Percentiles rank a stretch among this genome's conserved stretches.
These are phyloP conservation scores for Ogataea sp. DNA, from an alignment of 805 yeast species.

Conservation along the genomic window DNA sequence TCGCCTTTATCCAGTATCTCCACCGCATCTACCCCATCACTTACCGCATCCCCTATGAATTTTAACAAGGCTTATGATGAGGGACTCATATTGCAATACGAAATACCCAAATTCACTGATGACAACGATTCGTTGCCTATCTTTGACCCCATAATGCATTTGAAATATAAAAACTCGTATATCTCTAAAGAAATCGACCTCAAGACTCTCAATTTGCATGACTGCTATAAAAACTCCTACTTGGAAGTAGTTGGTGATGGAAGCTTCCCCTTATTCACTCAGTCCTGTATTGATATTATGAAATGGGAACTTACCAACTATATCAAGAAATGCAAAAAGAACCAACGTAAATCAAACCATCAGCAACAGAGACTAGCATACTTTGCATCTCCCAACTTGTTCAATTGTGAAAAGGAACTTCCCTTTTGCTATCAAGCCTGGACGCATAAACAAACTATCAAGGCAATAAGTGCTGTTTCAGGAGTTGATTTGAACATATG, in stretches of 20 bases:
- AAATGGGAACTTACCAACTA: conserved; percentile 27
- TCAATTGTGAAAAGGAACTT: conserved; percentile 18
- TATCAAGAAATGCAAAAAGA: conserved; percentile 19
- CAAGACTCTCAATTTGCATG: conserved; percentile 6
- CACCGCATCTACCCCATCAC: not conserved
- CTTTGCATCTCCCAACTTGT: conserved; percentile 22
- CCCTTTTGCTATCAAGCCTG: conserved; percentile 48
- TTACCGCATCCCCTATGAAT: not conserved
- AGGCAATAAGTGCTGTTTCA: conserved; percentile 39
- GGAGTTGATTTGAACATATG: conserved; percentile 41
- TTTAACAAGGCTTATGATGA: not conserved
- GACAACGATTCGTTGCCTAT: conserved; percentile 2
- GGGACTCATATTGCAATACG: not conserved
- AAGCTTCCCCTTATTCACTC: conserved; percentile 36
- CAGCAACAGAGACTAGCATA: conserved; percentile 23
- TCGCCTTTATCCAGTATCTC: not conserved
- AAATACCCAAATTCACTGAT: not conserved
- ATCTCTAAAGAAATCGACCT: conserved; percentile 9
- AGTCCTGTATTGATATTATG: conserved; percentile 34
- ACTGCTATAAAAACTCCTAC: conserved; percentile 9
- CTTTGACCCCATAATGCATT: conserved; percentile 18
- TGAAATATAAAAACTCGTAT: conserved; percentile 10
- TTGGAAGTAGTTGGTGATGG: conserved; percentile 18
- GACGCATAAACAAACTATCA: conserved; percentile 42
- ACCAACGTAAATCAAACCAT: conserved; percentile 6